These are phyloP conservation scores for Lodderomyces orthopsilosis DNA, from an alignment of 1,139 yeast species.

Conservation along the genomic window DNA sequence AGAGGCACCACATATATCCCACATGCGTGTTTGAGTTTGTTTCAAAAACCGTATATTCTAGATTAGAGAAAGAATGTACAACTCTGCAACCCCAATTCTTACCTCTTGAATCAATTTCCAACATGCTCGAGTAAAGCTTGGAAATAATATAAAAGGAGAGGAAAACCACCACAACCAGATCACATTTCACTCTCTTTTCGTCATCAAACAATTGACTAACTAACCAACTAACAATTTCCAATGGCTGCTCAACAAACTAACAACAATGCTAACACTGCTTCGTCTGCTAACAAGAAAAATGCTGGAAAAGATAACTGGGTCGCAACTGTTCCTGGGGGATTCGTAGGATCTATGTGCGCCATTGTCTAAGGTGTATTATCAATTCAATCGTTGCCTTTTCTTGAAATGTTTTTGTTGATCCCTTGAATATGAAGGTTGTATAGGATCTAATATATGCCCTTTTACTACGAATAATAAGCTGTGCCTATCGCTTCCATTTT, in stretches of 20 bases:
- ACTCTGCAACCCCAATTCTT: too few relatives aligned
- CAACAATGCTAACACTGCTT: conserved; percentile 1
- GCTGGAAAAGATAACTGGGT: conserved; percentile 5
- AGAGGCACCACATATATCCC: too few relatives aligned
- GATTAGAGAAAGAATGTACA: too few relatives aligned
- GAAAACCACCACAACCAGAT: too few relatives aligned
- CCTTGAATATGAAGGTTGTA: neutral
- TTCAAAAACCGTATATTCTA: too few relatives aligned
- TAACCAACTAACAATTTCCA: too few relatives aligned
- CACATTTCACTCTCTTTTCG: too few relatives aligned
- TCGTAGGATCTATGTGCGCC: neutral
- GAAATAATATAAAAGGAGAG: too few relatives aligned
- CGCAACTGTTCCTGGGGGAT: neutral
- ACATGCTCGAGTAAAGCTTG: too few relatives aligned
- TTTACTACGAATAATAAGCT: neutral
- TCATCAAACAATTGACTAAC: too few relatives aligned
- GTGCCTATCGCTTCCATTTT: neutral
- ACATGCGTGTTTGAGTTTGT: too few relatives aligned
- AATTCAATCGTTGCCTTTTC: neutral
- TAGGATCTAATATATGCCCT: neutral
- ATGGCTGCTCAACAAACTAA: conserved; percentile 6
- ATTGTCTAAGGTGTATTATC: neutral
- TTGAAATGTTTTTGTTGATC: neutral
- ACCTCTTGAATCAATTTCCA: too few relatives aligned
- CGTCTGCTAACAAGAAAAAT: neutral